Evolutionary conservation across 257 asterid species (phyloP), one percentile per base, ranked within the genome.

Genomic region (Fraxinus anomala): DNA sequence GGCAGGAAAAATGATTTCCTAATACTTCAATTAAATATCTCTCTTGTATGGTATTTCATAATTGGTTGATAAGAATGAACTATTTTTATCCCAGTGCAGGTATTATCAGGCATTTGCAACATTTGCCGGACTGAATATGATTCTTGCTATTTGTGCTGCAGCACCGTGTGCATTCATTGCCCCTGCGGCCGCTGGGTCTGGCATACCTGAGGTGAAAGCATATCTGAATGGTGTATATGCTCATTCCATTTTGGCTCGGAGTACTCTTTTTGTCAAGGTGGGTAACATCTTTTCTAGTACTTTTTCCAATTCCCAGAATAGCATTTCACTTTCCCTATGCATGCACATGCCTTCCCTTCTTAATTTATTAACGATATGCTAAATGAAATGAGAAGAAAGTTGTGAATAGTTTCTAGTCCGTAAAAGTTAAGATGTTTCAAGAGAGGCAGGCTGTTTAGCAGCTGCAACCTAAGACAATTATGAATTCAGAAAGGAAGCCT

Each of bases 161-260:
- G 89, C 81, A 9, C 86, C 92, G 37, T 95, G 99, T 82, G 98
- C 98, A 17, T 91, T 78, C 79, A 11, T 92, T 70, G 97, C 99
- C 75, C 99, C 99, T 56, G 98, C 99, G 49, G 98, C 99, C 23
- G 96, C 98, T 74, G 99, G 99, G 37, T 92, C 99, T 63, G 99
- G 99, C 80, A 95, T 92, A 79, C 99, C 99, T 75, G 99, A 95
- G 89, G 99, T 95, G 86, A 95, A 95, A 91, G 97, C 99, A 68
- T 93, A 92, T 81, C 96, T 92, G 74, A 95, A 95, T 72, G 99
- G 99, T 30, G 85, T 95, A 30, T 98, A 95, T 80, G 97, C 98
- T 74, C 95, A 91, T 85, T 92, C 99, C 81, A 95, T 95, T 77
- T 83, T 95, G 87, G 99, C 99, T 79, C 99, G 96, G 30, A 91